Conservation (phyloP, 2,329 filamentous ascomycete genomes). For the Botryotinia calthae region DNA sequence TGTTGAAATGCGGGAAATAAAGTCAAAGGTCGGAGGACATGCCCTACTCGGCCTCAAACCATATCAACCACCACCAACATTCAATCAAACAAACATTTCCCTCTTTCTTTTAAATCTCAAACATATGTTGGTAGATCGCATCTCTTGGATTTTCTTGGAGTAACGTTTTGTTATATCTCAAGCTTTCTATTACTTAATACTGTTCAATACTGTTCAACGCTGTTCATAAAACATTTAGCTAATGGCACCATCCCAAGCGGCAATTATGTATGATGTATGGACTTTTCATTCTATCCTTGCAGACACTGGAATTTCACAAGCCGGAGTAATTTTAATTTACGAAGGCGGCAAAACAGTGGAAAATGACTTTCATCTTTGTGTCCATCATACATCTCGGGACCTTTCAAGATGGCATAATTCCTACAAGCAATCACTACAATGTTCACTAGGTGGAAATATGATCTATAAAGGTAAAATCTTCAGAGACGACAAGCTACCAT, state of each 20-base stretch:
- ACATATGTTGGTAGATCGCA: neutral
- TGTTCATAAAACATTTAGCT: neutral
- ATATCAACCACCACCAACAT: neutral
- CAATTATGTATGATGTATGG: neutral
- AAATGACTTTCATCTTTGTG: neutral
- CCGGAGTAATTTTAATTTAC: neutral
- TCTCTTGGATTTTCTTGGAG: neutral
- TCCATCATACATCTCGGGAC: neutral
- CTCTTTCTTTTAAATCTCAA: neutral
- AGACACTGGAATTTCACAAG: neutral
- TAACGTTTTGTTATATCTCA: neutral
- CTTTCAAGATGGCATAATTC: neutral
- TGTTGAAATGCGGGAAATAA: neutral
- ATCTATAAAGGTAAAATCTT: constrained; percentile 16
- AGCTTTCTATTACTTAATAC: neutral
- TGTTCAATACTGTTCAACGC: neutral
- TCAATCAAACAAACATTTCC: neutral
- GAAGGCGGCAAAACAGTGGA: neutral
- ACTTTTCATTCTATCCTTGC: neutral
- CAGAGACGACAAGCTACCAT: neutral
- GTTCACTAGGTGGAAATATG: neutral
- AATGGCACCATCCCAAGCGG: neutral
- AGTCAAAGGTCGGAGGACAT: neutral
- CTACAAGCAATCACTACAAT: neutral
- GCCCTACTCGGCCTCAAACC: neutral